A percentile compares a stretch with the other conserved stretches of the same genome.
Conservation (phyloP, 2,329 filamentous ascomycete genomes). For the Simplicillium sp. region DNA sequence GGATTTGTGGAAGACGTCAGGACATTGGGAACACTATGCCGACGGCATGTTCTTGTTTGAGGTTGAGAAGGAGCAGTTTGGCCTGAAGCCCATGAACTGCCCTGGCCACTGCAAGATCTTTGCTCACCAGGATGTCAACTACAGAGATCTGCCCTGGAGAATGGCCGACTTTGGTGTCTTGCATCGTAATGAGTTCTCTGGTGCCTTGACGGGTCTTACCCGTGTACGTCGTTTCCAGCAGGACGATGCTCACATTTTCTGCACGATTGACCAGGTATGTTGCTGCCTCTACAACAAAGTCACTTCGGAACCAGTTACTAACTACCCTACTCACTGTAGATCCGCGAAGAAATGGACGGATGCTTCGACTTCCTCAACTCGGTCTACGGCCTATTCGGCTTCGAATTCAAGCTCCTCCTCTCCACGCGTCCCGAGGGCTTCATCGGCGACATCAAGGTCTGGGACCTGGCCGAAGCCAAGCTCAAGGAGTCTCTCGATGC, state of each 20-base stretch:
- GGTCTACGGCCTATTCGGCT: constrained; percentile 55
- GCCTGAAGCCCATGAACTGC: constrained; percentile 97
- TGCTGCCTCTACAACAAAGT: not conserved
- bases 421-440: constrained; percentile 85
- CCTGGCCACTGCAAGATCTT: constrained; percentile 90
- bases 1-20: constrained; percentile 85
- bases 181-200: constrained; percentile 91
- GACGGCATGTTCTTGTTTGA: constrained; percentile 81
- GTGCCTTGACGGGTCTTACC: constrained; percentile 82
- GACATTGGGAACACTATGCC: constrained; percentile 78
- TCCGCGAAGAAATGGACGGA: constrained; percentile 50
- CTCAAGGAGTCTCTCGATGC: constrained; percentile 70
- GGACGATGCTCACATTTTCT: constrained; percentile 96
- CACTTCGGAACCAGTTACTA: not conserved
- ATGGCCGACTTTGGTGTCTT: constrained; percentile 94
- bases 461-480: constrained; percentile 79
- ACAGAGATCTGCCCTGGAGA: constrained; percentile 76
- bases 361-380: constrained; percentile 80
- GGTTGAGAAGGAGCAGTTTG: constrained; percentile 63
- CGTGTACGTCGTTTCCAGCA: constrained; percentile 91
- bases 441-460: constrained; percentile 77
- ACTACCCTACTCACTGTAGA: constrained; percentile 13
- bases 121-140: constrained; percentile 71
- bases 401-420: constrained; percentile 84
- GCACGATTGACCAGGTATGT: constrained; percentile 34